These are phyloP conservation scores for Metschnikowia borealis DNA, from an alignment of 805 yeast species.

Conservation along the genomic window DNA sequence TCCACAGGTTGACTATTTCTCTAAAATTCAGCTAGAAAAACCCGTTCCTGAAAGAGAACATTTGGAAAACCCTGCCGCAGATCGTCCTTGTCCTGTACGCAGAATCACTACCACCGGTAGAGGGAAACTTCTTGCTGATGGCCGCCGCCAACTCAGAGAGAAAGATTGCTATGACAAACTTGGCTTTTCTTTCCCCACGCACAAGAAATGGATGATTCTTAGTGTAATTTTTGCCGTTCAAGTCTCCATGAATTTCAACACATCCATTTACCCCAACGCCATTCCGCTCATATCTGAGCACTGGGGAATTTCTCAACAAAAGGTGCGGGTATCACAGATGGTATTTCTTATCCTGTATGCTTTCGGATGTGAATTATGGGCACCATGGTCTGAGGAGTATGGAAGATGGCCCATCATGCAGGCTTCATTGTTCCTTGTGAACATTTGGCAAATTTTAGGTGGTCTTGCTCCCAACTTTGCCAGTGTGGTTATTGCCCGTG, in stretches of 20 bases:
- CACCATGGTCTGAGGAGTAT: constrained; percentile 34
- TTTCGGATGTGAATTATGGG: constrained; percentile 34
- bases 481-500: constrained; percentile 22
- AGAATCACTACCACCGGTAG: constrained; percentile 10
- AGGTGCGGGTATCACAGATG: constrained; percentile 27
- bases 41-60: constrained; percentile 3
- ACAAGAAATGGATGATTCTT: constrained; percentile 35
- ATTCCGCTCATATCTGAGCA: constrained; percentile 21
- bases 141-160: constrained; percentile 27
- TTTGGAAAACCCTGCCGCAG: background rate
- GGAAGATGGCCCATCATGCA: constrained; percentile 35
- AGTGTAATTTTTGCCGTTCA: constrained; percentile 36
- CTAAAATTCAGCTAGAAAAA: constrained; percentile 1
- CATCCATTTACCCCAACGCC: constrained; percentile 31
- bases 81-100: constrained; percentile 6
- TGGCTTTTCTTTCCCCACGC: constrained; percentile 29
- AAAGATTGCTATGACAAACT: constrained; percentile 33
- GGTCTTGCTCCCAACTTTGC: constrained; percentile 30
- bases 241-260: constrained; percentile 39
- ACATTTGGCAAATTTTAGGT: constrained; percentile 31
- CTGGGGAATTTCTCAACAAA: constrained; percentile 20
- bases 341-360: constrained; percentile 29
- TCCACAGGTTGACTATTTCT: constrained; percentile 1
- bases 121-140: constrained; percentile 23
- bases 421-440: constrained; percentile 25